These are phyloP conservation scores for Vigna nakashimae DNA, from an alignment of 306 rosid genomes.

Conservation along the genomic window DNA sequence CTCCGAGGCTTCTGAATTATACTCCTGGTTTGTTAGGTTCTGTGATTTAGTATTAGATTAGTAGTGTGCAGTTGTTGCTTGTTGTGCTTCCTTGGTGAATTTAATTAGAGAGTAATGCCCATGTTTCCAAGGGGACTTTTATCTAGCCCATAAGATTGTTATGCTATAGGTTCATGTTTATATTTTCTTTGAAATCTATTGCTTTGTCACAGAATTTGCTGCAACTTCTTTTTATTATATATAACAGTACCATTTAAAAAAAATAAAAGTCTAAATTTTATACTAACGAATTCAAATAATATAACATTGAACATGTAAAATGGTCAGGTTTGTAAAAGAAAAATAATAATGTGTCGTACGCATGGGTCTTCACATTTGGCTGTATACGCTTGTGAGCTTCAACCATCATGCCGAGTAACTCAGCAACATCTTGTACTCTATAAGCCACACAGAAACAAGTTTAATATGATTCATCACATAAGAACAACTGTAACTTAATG, in stretches of 20 bases:
- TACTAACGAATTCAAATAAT: conserved; percentile 8
- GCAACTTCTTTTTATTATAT: conserved; percentile 33
- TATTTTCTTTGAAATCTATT: conserved; percentile 24
- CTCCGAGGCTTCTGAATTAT: conserved; percentile 15
- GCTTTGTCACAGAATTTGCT: conserved; percentile 36
- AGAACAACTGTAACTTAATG: conserved; percentile 28
- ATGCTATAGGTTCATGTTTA: conserved; percentile 17
- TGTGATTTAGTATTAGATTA: conserved; percentile 36
- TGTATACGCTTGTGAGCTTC: conserved; percentile 91
- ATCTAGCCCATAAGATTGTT: conserved; percentile 5
- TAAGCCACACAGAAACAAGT: conserved; percentile 42
- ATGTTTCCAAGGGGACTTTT: conserved; percentile 27
- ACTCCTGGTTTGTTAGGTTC: neutral
- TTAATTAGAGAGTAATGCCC: conserved; percentile 20
- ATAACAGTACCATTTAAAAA: neutral
- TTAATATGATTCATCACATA: conserved; percentile 30
- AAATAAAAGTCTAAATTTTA: conserved; percentile 17
- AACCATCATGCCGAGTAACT: conserved; percentile 97
- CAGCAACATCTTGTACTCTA: conserved; percentile 99
- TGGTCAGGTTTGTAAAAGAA: conserved; percentile 11
- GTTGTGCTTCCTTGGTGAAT: conserved; percentile 22
- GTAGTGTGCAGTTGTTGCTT: conserved; percentile 1
- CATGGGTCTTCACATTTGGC: conserved; percentile 87
- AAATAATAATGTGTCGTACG: conserved; percentile 59
- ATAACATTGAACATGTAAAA: conserved; percentile 21